phyloP scores from a whole-genome alignment of 805 yeast genomes.

The Candida lessepsii region DNA sequence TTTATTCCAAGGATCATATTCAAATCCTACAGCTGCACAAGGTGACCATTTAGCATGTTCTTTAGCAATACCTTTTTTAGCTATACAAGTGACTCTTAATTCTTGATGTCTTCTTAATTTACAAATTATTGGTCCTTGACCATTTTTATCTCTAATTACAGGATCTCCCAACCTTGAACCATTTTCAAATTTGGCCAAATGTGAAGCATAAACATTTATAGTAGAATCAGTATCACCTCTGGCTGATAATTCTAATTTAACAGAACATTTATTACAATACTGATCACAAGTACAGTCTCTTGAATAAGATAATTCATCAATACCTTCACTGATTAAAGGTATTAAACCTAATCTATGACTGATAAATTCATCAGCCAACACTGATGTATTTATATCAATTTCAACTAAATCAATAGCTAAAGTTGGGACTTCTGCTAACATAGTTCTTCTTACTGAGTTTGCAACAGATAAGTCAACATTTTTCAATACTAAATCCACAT shows the following conservation, averaged over 20 bases:
- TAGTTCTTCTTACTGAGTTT: conserved; percentile 85
- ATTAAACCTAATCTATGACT: conserved; percentile 92
- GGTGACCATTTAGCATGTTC: conserved; percentile 99
- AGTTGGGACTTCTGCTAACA: conserved; percentile 96
- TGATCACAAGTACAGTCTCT: conserved; percentile 98
- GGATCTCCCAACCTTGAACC: conserved; percentile 71
- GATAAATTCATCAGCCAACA: conserved; percentile 93
- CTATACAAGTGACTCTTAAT: conserved; percentile 83
- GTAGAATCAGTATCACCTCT: conserved; percentile 84
- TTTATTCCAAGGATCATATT: conserved; percentile 99
- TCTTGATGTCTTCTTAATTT: conserved; percentile 92
- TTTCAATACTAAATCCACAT: conserved; percentile 83
- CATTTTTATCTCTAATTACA: conserved; percentile 71
- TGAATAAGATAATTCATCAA: conserved; percentile 80
- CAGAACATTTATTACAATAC: conserved; percentile 94
- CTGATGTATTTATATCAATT: conserved; percentile 88
- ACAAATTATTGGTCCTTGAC: conserved; percentile 86
- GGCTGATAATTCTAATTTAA: conserved; percentile 82
- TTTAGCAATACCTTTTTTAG: conserved; percentile 95
- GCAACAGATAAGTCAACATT: conserved; percentile 90
- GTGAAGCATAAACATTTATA: conserved; percentile 87
- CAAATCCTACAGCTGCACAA: conserved; percentile 92
- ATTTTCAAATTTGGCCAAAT: conserved; percentile 49
- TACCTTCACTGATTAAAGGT: conserved; percentile 82
- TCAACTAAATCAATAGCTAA: conserved; percentile 95